Percentiles rank a stretch among this genome's conserved stretches.
phyloP scores from a whole-genome alignment of 768 basidiomycete genomes.

The Russula emetica region DNA sequence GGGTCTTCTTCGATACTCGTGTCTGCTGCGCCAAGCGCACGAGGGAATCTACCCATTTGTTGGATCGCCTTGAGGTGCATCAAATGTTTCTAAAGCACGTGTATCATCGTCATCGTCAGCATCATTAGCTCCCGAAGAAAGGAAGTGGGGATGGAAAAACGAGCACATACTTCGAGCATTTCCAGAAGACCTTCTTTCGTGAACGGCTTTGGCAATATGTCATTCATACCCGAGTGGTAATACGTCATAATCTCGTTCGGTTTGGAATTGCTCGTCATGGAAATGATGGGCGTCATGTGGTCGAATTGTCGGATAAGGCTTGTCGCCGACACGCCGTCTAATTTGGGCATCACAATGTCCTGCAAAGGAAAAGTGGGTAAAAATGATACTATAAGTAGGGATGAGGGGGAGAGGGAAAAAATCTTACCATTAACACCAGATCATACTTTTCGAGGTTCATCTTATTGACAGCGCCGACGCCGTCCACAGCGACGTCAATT shows the following conservation, averaged over 20 bases:
- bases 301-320: slow-evolving; percentile 93
- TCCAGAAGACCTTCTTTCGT: slow-evolving; percentile 87
- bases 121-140: slow-evolving; percentile 3
- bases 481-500: slow-evolving; percentile 92
- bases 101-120: slow-evolving; percentile 1
- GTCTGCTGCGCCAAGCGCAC: slow-evolving; percentile 21
- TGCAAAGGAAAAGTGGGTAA: slow-evolving; percentile 32
- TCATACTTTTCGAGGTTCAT: slow-evolving; percentile 98
- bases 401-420: slow-evolving; percentile 21
- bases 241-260: slow-evolving; percentile 92
- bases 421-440: slow-evolving; percentile 84
- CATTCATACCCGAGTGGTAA: slow-evolving; percentile 91
- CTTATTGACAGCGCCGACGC: slow-evolving; percentile 86
- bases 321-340: slow-evolving; percentile 87
- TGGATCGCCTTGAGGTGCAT: slow-evolving; percentile 29
- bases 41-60: slow-evolving; percentile 28
- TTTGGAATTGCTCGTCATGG: slow-evolving; percentile 94
- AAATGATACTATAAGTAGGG: slow-evolving; percentile 4
- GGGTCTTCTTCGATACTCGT: slow-evolving; percentile 39
- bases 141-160: slow-evolving; percentile 20
- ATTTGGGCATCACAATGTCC: slow-evolving; percentile 94
- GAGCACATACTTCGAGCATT: slow-evolving; percentile 74
- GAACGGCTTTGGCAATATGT: slow-evolving; percentile 94
- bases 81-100: slow-evolving; percentile 28
- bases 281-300: slow-evolving; percentile 93